These are phyloP conservation scores for Carex cristatella DNA, from an alignment of 176 grass and related monocot species.

Conservation along the genomic window DNA sequence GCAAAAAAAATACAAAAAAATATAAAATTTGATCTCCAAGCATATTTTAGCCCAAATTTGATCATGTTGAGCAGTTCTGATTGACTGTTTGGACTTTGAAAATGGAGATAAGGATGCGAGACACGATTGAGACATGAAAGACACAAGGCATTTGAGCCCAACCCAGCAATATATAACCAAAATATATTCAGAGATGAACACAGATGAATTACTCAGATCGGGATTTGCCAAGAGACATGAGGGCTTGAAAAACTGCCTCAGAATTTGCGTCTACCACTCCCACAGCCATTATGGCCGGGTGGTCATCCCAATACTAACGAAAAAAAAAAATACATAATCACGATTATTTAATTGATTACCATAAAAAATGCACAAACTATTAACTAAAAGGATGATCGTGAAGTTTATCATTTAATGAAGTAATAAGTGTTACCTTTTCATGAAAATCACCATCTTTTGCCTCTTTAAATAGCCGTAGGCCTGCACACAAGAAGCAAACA, in stretches of 20 bases:
- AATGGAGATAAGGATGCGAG: too few relatives aligned
- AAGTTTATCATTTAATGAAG: background rate
- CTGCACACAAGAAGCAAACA: conserved; percentile 29
- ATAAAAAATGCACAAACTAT: background rate
- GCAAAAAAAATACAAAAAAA: too few relatives aligned
- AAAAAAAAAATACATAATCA: conserved; percentile 32
- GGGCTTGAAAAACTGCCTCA: conserved; percentile 73
- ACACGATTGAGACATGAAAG: too few relatives aligned
- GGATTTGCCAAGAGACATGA: conserved; percentile 94
- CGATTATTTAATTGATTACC: conserved; percentile 7
- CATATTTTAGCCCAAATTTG: too few relatives aligned
- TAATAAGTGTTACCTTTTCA: conserved; percentile 48
- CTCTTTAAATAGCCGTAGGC: conserved; percentile 90
- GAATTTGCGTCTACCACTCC: conserved; percentile 88
- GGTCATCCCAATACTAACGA: conserved; percentile 83
- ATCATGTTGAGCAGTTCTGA: too few relatives aligned
- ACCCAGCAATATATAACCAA: background rate
- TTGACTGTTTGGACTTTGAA: too few relatives aligned
- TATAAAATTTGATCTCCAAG: too few relatives aligned
- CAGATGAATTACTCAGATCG: conserved; percentile 77
- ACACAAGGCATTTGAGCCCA: too few relatives aligned
- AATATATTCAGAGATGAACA: background rate
- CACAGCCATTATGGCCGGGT: conserved; percentile 98
- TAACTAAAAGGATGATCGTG: background rate
- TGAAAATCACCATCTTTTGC: conserved; percentile 70